phyloP scores from a whole-genome alignment of 768 basidiomycete species.

The Boletus rex-veris region DNA sequence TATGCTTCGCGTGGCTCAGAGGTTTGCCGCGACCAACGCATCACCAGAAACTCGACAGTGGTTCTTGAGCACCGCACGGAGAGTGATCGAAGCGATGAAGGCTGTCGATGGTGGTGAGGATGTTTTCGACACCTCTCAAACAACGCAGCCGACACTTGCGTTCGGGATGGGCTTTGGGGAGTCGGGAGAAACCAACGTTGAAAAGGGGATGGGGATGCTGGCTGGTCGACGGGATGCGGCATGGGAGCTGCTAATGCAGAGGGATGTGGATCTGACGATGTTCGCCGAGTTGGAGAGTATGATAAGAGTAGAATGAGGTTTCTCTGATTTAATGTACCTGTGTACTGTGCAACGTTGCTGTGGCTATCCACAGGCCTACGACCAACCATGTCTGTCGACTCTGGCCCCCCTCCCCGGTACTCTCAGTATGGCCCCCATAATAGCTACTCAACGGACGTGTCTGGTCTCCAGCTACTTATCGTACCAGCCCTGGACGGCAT shows the following conservation, averaged over 20 bases:
- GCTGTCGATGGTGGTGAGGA: constrained; percentile 74
- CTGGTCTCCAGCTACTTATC: constrained; percentile 65
- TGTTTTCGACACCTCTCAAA: constrained; percentile 64
- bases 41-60: constrained; percentile 49
- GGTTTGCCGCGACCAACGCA: constrained; percentile 47
- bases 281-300: constrained; percentile 81
- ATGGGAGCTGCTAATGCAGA: constrained; percentile 68
- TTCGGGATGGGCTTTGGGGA: constrained; percentile 89
- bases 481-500: constrained; percentile 65
- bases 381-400: constrained; percentile 36
- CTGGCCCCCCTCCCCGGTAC: constrained; percentile 57
- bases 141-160: constrained; percentile 56
- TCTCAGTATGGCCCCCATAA: constrained; percentile 43
- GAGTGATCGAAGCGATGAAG: constrained; percentile 76
- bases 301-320: constrained; percentile 55
- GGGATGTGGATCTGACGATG: constrained; percentile 70
- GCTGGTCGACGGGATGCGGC: constrained; percentile 68
- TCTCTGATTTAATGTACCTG: constrained; percentile 2
- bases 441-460: constrained; percentile 17
- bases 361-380: constrained; percentile 12
- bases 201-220: constrained; percentile 72
- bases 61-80: constrained; percentile 54
- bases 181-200: constrained; percentile 57
- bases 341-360: constrained; percentile 3
- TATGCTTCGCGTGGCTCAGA: constrained; percentile 69